Base-by-base conservation (phyloP, 768 basidiomycete species). In the Serendipita sp. region DNA sequence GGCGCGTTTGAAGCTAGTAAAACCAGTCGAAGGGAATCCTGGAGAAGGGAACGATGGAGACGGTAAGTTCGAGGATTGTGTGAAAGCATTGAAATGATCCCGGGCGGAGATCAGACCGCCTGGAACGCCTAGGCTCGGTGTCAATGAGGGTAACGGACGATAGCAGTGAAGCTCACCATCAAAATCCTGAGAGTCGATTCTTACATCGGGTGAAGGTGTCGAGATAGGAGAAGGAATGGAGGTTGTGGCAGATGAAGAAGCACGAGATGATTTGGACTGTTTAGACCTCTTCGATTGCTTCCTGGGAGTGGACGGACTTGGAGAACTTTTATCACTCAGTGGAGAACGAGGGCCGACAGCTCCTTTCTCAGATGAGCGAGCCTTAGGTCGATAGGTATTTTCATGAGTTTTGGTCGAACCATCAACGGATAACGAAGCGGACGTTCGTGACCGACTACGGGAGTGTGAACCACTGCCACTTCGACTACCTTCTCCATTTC, bases 371-470 rank as follows among this genome's bases (percentile, higher is more conserved):
- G 18, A 46, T 13, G 45, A 46, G 45, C 11, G 13, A 18, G 45
- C 45, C 18, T 13, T 13, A 46, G 45, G 18, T 13, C 45, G 45
- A 13, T 18, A 13, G 11, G 45, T 13, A 1, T 46, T 46, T 46
- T 13, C 13, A 15, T 30, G 52, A 32, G 52, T 23, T 23, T 23
- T 54, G 35, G 48, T n/a, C 8, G 56, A 60, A 10, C 56, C 56
- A 18, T 60, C 56, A 11, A 30, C 56, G 16, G 78, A 78, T 32
- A 74, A 52, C 0, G 82, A 83, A 3, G 80, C 73, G 3, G 84
- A 84, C 0, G 85, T 85, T 36, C 81, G 79, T 2, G 84, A 85
- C 41, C 79, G 81, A 3, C 83, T 84, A 65, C 84, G 82, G 0
- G 85, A 86, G 30, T 79, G 80, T 36, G 77, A 76, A 8, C 72